Percentiles rank a stretch among this genome's conserved stretches.
Evolutionary conservation across 352 stramenopile genomes (phyloP).

Genomic region (Globisporangium acanthophoron): DNA sequence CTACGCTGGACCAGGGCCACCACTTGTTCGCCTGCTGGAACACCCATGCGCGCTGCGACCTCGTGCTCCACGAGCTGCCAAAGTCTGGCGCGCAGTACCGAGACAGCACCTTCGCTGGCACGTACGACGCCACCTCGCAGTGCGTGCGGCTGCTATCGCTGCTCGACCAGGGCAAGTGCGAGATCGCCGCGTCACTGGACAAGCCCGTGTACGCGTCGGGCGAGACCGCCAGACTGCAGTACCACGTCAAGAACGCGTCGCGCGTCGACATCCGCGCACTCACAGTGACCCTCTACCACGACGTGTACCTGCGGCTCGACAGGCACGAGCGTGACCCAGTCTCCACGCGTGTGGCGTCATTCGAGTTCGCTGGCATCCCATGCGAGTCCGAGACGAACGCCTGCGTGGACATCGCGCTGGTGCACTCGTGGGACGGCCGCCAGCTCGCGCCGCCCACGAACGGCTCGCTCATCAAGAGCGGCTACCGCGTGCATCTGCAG

Average conservation of each 20-base stretch:
- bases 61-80: constrained; percentile 29
- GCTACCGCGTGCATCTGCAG: constrained; percentile 28
- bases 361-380: constrained; percentile 12
- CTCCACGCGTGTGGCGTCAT: background rate
- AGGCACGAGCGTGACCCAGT: constrained; percentile 8
- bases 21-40: constrained; percentile 5
- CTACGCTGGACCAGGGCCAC: constrained; percentile 5
- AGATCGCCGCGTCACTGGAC: constrained; percentile 26
- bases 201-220: constrained; percentile 29
- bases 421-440: background rate
- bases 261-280: constrained; percentile 27
- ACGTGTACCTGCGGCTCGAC: constrained; percentile 13
- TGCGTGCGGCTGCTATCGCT: constrained; percentile 30
- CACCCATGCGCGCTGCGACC: constrained; percentile 2
- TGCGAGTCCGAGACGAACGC: constrained; percentile 4
- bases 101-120: constrained; percentile 3
- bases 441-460: constrained; percentile 26
- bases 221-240: constrained; percentile 26
- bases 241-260: constrained; percentile 31
- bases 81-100: constrained; percentile 17
- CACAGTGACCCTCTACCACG: constrained; percentile 20
- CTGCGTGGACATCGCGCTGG: constrained; percentile 18
- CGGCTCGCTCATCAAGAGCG: constrained; percentile 22
- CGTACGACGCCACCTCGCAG: constrained; percentile 22
- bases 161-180: constrained; percentile 28